A percentile compares a stretch with the other conserved stretches of the same genome.
These are phyloP conservation scores for Coleophoma cylindrospora DNA, from an alignment of 2,329 filamentous ascomycete genomes.

Conservation along the genomic window DNA sequence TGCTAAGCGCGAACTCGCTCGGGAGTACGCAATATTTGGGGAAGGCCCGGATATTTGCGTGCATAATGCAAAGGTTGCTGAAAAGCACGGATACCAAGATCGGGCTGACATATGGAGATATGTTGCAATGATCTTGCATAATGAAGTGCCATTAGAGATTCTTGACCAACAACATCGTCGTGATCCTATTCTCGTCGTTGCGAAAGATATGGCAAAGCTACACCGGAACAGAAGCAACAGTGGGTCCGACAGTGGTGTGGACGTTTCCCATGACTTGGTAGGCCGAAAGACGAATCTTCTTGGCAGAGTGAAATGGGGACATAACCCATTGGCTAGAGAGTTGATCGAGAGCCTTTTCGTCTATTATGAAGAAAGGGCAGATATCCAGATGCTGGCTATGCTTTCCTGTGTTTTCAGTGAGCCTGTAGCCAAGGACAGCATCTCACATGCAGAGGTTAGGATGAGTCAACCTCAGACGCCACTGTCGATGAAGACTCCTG, in stretches of 20 bases:
- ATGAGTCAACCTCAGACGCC: slow-evolving; percentile 56
- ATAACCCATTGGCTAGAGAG: slow-evolving; percentile 57
- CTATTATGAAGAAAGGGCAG: slow-evolving; percentile 56
- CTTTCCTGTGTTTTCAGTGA: slow-evolving; percentile 66
- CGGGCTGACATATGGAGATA: slow-evolving; percentile 82
- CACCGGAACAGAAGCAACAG: slow-evolving; percentile 24
- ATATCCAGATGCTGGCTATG: slow-evolving; percentile 69
- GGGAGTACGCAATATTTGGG: slow-evolving; percentile 79
- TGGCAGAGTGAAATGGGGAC: slow-evolving; percentile 64
- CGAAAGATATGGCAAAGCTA: slow-evolving; percentile 50
- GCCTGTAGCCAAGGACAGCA: slow-evolving; percentile 45
- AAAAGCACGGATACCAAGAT: slow-evolving; percentile 64
- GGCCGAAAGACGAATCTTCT: slow-evolving; percentile 30
- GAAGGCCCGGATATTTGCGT: slow-evolving; percentile 75
- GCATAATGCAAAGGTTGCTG: slow-evolving; percentile 77
- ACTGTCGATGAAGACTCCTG: slow-evolving; percentile 59
- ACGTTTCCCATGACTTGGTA: slow-evolving; percentile 35
- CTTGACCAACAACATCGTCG: slow-evolving; percentile 47
- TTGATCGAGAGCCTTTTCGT: slow-evolving; percentile 58
- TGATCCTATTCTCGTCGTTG: slow-evolving; percentile 58
- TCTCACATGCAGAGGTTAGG: slow-evolving; percentile 52
- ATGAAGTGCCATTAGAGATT: slow-evolving; percentile 68
- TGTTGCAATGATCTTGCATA: slow-evolving; percentile 69
- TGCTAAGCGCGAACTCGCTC: slow-evolving; percentile 70
- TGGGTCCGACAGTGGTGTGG: slow-evolving; percentile 41